These are phyloP conservation scores for Pichia sp. DNA, from an alignment of 1,139 yeast species.

Conservation along the genomic window DNA sequence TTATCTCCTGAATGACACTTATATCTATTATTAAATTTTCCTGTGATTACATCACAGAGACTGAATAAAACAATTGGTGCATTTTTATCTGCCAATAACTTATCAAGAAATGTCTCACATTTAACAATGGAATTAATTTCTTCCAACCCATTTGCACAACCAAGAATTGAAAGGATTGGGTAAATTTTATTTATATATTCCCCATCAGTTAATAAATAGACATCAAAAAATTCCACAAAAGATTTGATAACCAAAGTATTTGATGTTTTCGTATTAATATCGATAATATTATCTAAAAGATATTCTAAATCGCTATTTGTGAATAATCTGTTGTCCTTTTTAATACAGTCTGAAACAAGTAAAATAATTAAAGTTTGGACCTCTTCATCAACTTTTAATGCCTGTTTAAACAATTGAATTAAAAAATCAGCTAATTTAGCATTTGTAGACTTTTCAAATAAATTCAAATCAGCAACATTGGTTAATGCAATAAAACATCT, in stretches of 20 bases:
- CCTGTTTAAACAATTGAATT: constrained; percentile 19
- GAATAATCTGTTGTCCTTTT: constrained; percentile 3
- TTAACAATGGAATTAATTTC: constrained; percentile 21
- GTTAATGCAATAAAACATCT: constrained; percentile 51
- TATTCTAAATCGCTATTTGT: constrained; percentile 1
- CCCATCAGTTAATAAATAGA: constrained; percentile 3
- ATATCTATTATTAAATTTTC: constrained; percentile 13
- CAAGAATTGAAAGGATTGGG: constrained; percentile 20
- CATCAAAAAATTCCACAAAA: constrained; percentile 27
- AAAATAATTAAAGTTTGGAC: constrained; percentile 6
- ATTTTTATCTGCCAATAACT: constrained; percentile 32
- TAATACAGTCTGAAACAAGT: constrained; percentile 7
- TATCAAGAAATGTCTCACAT: constrained; percentile 22
- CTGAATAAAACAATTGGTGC: constrained; percentile 33
- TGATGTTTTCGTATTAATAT: background rate
- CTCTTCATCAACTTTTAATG: constrained; percentile 6
- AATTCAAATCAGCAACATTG: constrained; percentile 42
- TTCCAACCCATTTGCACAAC: constrained; percentile 41
- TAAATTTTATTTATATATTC: constrained; percentile 8
- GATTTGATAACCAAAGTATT: constrained; percentile 19
- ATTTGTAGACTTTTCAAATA: constrained; percentile 45
- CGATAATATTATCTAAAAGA: constrained; percentile 2
- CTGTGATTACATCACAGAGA: constrained; percentile 35
- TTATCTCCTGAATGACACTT: constrained; percentile 12
- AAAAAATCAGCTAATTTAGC: constrained; percentile 40